These are phyloP conservation scores for Botrytis deweyae DNA, from an alignment of 2,329 filamentous ascomycete genomes.

Conservation along the genomic window DNA sequence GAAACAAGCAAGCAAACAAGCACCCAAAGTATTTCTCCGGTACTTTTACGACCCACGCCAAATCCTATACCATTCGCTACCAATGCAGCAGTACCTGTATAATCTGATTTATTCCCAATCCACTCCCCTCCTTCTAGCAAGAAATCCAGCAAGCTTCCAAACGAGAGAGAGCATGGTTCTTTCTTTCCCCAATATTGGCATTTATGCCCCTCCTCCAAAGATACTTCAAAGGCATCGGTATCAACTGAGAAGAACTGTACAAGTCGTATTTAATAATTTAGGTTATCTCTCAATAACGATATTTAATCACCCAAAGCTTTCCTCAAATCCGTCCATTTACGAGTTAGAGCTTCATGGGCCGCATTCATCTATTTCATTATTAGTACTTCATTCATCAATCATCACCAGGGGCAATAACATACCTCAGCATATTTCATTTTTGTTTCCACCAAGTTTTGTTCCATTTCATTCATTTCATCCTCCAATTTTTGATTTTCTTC, in stretches of 20 bases:
- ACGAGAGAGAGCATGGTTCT: background rate
- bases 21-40: background rate
- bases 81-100: background rate
- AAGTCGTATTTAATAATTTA: conserved; percentile 5
- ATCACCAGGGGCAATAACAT: conserved; percentile 44
- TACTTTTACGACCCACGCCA: background rate
- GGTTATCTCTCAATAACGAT: background rate
- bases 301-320: conserved; percentile 42
- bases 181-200: background rate
- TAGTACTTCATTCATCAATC: conserved; percentile 21
- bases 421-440: conserved; percentile 97
- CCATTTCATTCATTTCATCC: conserved; percentile 87
- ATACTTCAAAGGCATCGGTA: background rate
- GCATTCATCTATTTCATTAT: conserved; percentile 58
- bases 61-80: background rate
- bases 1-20: background rate
- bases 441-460: conserved; percentile 85
- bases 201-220: background rate
- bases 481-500: conserved; percentile 87
- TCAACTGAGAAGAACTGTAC: background rate
- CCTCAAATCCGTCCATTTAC: conserved; percentile 74
- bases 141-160: background rate
- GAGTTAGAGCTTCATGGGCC: conserved; percentile 68
- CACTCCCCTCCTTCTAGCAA: background rate
- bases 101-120: background rate